Percentiles rank a stretch among this genome's conserved stretches.
Evolutionary conservation across 441 rosid species (phyloP).

Genomic region (Adansonia madagascariensis): DNA sequence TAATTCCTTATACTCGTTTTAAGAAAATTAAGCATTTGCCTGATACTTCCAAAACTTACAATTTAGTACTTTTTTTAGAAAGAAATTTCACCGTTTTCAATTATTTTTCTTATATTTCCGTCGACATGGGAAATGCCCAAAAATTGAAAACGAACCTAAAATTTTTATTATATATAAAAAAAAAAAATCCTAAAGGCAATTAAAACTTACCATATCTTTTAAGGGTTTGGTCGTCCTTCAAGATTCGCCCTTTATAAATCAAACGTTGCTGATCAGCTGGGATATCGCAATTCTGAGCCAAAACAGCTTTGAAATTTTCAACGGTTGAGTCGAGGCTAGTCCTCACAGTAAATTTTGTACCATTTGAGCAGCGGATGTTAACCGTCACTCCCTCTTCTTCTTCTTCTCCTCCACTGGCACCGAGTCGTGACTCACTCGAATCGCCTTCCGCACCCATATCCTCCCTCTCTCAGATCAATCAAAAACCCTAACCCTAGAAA

Average conservation of each 20-base stretch:
- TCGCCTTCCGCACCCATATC: slow-evolving; percentile 59
- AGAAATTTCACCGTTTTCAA: slow-evolving; percentile 15
- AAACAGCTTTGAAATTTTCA: slow-evolving; percentile 55
- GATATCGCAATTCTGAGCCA: slow-evolving; percentile 62
- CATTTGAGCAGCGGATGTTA: slow-evolving; percentile 64
- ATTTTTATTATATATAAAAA: background rate
- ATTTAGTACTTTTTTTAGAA: background rate
- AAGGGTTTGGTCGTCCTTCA: slow-evolving; percentile 70
- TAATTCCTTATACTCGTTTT: background rate
- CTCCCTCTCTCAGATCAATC: slow-evolving; percentile 22
- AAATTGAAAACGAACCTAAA: background rate
- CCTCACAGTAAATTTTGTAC: slow-evolving; percentile 55
- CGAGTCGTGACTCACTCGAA: slow-evolving; percentile 48
- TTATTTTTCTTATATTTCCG: background rate
- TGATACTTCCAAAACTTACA: background rate
- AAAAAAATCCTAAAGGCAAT: background rate
- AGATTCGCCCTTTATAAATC: slow-evolving; percentile 80
- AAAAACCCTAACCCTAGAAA: slow-evolving; percentile 28
- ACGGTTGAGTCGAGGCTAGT: slow-evolving; percentile 59
- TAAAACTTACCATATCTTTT: slow-evolving; percentile 54
- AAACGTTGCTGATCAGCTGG: slow-evolving; percentile 72
- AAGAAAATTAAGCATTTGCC: slow-evolving; percentile 9
- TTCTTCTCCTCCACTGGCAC: slow-evolving; percentile 29
- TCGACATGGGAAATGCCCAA: background rate
- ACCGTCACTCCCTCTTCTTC: slow-evolving; percentile 45